Evolutionary conservation across 2,329 filamentous ascomycete genomes (phyloP), one percentile per base, ranked within the genome.

Genomic region (Periconia macrospinosa): DNA sequence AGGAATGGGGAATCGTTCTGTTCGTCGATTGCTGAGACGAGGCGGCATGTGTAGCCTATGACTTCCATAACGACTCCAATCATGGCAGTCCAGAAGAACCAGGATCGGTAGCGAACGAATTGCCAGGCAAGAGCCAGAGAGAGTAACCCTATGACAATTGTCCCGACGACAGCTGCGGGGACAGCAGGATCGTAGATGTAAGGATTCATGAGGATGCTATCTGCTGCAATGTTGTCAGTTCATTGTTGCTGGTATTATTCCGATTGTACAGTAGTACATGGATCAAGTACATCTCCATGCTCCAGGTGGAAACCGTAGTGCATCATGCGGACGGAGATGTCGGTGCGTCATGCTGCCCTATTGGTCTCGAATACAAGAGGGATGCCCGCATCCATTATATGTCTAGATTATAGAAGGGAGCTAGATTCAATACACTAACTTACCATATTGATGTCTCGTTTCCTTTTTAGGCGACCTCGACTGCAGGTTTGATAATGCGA

Each of bases 21-120:
- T n/a, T 73, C 70, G 33, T 73, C 60, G 17, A 62, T 57, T 9
- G 70, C 63, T 0, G 78, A 78, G 19, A 80, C 59, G 5, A 77
- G 68, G 49, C 83, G 79, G 13, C 77, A 80, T 40, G 81, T 63
- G 59, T 84, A 84, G 15, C 82, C 83, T 18, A 84, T 70, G 0
- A 71, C 66, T 60, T 84, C 80, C 63, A 83, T 72, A 19, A 68
- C 9, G 6, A 73, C 59, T 48, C 59, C 69, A 49, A 70, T 68
- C 41, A 72, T 59, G 47, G 65, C 63, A 0, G 69, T 61, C 69
- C 69, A 72, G 61, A 72, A 71, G 54, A 73, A 73, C 63, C 67
- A 73, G 57, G 70, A 67, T 35, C 62, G 62, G 41, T 71, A 61
- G n/a, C 69, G 69, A 33, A 71, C 49, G 51, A 67, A 71, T 50